Conservation (phyloP, 2,329 filamentous ascomycete genomes). For the Bimuria novae-zelandiae region DNA sequence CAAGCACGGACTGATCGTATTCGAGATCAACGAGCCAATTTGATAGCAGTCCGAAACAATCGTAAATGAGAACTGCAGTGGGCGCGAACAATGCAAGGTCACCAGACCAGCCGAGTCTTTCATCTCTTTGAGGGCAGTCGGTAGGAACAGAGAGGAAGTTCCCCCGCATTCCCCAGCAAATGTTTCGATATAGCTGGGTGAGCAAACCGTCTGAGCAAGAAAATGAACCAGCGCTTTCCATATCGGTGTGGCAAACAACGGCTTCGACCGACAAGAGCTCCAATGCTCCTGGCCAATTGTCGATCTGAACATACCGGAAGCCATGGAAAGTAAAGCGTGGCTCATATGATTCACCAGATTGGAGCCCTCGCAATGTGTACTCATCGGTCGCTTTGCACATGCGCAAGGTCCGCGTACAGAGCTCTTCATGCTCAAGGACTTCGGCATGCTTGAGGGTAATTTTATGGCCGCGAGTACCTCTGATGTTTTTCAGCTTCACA, state of each 20-base stretch:
- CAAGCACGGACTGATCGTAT: background rate
- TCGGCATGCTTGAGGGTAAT: slow-evolving; percentile 60
- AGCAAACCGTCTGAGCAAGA: background rate
- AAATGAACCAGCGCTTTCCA: background rate
- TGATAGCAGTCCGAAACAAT: background rate
- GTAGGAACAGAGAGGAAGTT: slow-evolving; percentile 7
- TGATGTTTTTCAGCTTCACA: slow-evolving; percentile 46
- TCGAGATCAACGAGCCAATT: background rate
- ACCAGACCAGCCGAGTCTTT: slow-evolving; percentile 8
- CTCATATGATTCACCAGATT: slow-evolving; percentile 42
- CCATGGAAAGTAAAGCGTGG: slow-evolving; percentile 60
- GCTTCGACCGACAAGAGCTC: background rate
- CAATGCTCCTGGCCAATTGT: slow-evolving; percentile 42
- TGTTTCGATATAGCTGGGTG: background rate
- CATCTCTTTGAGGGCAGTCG: slow-evolving; percentile 6
- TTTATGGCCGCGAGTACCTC: slow-evolving; percentile 45
- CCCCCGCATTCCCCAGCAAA: slow-evolving; percentile 1
- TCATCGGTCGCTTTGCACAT: slow-evolving; percentile 49
- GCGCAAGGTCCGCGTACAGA: slow-evolving; percentile 51
- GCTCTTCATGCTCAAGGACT: slow-evolving; percentile 56
- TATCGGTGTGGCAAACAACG: background rate
- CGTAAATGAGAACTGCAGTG: slow-evolving; percentile 1
- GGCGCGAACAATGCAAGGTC: slow-evolving; percentile 8
- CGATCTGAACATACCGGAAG: slow-evolving; percentile 58
- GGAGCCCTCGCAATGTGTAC: slow-evolving; percentile 6